phyloP scores from a whole-genome alignment of 306 rosid species.

The Crataegus laevigata region DNA sequence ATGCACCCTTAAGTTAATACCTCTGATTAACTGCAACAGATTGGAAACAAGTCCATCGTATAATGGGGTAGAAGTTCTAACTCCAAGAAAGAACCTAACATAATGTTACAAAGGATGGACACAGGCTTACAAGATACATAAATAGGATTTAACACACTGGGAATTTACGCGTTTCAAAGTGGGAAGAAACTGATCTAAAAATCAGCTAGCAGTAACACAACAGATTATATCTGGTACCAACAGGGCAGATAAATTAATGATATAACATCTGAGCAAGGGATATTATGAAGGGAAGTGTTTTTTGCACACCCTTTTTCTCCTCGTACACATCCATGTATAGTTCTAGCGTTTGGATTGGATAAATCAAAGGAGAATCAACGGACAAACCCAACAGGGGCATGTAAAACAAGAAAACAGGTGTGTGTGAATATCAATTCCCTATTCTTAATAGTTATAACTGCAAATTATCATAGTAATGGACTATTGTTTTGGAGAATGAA shows the following conservation, averaged over 20 bases:
- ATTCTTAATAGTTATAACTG: background rate
- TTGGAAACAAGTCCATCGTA: background rate
- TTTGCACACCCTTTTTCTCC: too few relatives aligned
- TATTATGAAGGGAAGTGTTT: too few relatives aligned
- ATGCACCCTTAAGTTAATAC: background rate
- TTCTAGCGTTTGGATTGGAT: too few relatives aligned
- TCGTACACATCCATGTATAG: too few relatives aligned
- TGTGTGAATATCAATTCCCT: too few relatives aligned
- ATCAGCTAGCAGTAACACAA: background rate
- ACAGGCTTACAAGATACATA: background rate
- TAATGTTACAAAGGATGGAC: background rate
- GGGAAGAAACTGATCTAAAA: background rate
- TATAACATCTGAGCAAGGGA: background rate
- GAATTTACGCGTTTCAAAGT: background rate
- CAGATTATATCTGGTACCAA: background rate
- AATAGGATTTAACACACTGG: background rate
- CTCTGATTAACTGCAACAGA: background rate
- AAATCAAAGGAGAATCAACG: too few relatives aligned
- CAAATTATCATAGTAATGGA: background rate
- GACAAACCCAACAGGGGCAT: too few relatives aligned
- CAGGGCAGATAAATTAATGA: background rate
- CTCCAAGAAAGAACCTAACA: background rate
- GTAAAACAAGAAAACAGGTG: too few relatives aligned
- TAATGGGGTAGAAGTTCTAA: background rate
- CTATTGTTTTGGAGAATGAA: background rate